These are phyloP conservation scores for Fusarium euwallaceae DNA, from an alignment of 2,329 filamentous ascomycete species.

Conservation along the genomic window DNA sequence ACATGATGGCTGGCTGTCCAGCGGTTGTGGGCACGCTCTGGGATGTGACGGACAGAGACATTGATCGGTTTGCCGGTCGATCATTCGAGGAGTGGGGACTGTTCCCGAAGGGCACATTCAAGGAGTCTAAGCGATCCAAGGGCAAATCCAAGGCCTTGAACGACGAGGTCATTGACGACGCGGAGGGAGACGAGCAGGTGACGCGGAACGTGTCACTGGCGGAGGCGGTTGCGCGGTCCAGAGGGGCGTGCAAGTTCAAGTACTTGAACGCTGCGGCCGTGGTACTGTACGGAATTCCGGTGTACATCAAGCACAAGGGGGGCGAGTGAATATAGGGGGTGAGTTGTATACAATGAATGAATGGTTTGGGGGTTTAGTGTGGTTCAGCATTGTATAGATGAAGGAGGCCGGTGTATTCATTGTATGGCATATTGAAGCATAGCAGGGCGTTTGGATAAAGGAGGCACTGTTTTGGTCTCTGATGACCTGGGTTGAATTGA, in stretches of 20 bases:
- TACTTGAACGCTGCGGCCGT: slow-evolving; percentile 96
- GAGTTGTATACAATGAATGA: slow-evolving; percentile 11
- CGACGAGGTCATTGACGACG: slow-evolving; percentile 45
- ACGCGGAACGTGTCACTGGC: slow-evolving; percentile 70
- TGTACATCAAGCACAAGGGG: slow-evolving; percentile 72
- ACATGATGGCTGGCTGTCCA: slow-evolving; percentile 88
- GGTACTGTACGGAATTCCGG: slow-evolving; percentile 94
- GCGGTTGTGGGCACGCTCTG: slow-evolving; percentile 93
- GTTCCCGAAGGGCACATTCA: slow-evolving; percentile 62
- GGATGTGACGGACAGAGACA: slow-evolving; percentile 98
- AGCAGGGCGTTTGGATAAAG: slow-evolving; percentile 37
- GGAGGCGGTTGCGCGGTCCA: slow-evolving; percentile 83
- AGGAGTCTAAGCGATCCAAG: slow-evolving; percentile 50
- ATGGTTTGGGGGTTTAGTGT: slow-evolving; percentile 13
- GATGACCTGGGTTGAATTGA: slow-evolving; percentile 22
- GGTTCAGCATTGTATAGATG: slow-evolving; percentile 15
- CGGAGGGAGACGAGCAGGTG: slow-evolving; percentile 42
- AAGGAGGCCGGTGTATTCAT: slow-evolving; percentile 15
- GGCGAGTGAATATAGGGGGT: slow-evolving; percentile 36
- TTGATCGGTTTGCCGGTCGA: slow-evolving; percentile 88
- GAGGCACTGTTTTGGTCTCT: slow-evolving; percentile 16
- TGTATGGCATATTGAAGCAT: slow-evolving; percentile 20
- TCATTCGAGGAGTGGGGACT: slow-evolving; percentile 91
- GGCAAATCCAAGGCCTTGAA: slow-evolving; percentile 41
- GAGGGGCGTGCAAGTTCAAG: slow-evolving; percentile 84